A percentile compares a stretch with the other conserved stretches of the same genome.
Conservation (phyloP, 2,329 filamentous ascomycete species). For the Graphilbum sp. region DNA sequence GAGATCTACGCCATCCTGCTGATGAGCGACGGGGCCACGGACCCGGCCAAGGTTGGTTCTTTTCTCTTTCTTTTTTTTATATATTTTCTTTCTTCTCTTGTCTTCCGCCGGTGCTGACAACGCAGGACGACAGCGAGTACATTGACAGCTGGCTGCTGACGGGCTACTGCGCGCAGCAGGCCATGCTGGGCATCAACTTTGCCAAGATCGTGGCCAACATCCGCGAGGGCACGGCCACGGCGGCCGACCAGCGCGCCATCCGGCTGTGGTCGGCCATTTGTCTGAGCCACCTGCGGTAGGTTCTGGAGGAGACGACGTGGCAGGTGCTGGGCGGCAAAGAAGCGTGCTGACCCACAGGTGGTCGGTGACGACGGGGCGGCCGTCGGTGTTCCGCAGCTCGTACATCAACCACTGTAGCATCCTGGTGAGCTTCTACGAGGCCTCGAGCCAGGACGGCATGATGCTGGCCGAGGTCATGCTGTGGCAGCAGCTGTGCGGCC, state of each 20-base stretch:
- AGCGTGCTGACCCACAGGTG: neutral
- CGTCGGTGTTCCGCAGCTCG: neutral
- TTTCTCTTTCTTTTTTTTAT: too few relatives aligned
- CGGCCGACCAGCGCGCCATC: neutral
- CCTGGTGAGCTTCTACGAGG: neutral
- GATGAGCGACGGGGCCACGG: neutral
- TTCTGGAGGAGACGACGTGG: too few relatives aligned
- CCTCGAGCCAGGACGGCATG: neutral
- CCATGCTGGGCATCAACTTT: constrained; percentile 1
- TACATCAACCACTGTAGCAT: neutral
- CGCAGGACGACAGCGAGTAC: constrained; percentile 7
- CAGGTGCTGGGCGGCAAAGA: too few relatives aligned
- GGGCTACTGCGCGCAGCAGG: neutral
- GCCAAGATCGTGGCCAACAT: neutral
- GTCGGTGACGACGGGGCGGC: neutral
- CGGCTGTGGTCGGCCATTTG: neutral
- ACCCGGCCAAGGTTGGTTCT: neutral
- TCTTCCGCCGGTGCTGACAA: too few relatives aligned
- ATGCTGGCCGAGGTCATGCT: neutral
- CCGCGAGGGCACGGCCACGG: neutral
- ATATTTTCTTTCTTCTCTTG: too few relatives aligned
- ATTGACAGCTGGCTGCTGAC: constrained; percentile 24
- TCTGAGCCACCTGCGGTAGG: neutral
- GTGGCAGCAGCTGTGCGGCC: neutral
- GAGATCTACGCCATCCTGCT: neutral